Evolutionary conservation across 352 stramenopile genomes (phyloP), one percentile per base, ranked within the genome.

Genomic region (Pythium pyrilobum): DNA sequence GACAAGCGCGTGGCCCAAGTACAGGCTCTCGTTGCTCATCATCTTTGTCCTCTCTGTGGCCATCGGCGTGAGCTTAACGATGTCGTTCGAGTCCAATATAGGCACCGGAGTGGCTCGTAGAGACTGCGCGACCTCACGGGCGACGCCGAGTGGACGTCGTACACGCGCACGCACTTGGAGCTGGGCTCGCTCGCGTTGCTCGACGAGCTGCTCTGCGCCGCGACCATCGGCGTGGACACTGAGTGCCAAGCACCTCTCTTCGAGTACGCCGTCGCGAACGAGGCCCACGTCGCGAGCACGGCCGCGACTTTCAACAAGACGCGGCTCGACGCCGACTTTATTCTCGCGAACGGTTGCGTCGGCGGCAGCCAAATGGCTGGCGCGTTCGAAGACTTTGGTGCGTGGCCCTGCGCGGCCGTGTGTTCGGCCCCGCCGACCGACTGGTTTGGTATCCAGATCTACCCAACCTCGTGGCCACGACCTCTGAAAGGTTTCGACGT

Each of bases 401-500:
- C 33, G 6, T 52, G 45, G 47, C 47, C 36, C n/a, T 46, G 33
- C 36, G 5, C 24, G 6, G 4, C 16, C 40, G 21, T 32, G 40
- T 46, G 40, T 31, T 16, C 25, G 3, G 28, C 34, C 24, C 23
- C 34, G 11, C 2, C 3, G 18, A 9, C 31, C 21, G 23, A 27
- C 16, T 65, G 57, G 57, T 56, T 65, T 24, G 27, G 27, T 1
- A 34, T 65, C 24, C 18, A 65, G 29, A 44, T 65, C 37, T 65
- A 48, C 37, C 59, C 43, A 65, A 65, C 28, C 48, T 52, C 25
- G 57, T 65, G 37, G 57, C 57, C 16, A 65, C 57, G 36, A 59
- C 57, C 15, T 65, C 57, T 7, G 49, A 65, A 58, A 65, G 31
- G 57, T 49, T 4, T 58, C 48, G 32, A 65, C 49, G 21, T 65